Conservation (phyloP, 768 basidiomycete genomes). For the Tephrocybe sp. region DNA sequence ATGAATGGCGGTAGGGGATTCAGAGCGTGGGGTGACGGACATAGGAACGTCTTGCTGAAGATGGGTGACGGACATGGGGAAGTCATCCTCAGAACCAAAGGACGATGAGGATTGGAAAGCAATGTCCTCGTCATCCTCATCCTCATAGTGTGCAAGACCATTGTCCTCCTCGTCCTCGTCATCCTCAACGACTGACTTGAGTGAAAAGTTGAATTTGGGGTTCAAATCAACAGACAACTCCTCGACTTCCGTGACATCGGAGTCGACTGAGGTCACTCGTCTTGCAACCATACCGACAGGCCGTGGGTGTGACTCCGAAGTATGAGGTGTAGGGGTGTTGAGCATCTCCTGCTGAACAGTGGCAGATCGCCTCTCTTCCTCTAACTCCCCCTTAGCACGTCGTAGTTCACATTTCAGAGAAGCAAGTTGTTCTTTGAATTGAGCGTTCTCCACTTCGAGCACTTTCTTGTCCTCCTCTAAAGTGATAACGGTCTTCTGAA, state of each 20-base stretch:
- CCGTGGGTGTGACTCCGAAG: constrained; percentile 25
- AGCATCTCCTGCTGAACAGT: constrained; percentile 29
- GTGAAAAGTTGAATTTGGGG: constrained; percentile 39
- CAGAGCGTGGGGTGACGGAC: constrained; percentile 21
- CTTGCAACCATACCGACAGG: constrained; percentile 27
- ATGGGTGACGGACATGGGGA: constrained; percentile 28
- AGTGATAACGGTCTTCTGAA: constrained; percentile 26
- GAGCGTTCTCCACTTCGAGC: constrained; percentile 33
- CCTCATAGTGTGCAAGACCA: constrained; percentile 65
- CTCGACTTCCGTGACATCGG: constrained; percentile 68
- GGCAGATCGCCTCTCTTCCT: constrained; percentile 19
- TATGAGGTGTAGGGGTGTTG: constrained; percentile 44
- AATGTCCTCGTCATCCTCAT: constrained; percentile 59
- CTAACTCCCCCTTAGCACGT: constrained; percentile 26
- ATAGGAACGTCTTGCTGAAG: constrained; percentile 19
- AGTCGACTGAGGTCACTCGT: constrained; percentile 59
- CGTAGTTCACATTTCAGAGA: constrained; percentile 56
- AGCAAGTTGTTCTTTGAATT: constrained; percentile 28
- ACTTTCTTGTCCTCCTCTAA: constrained; percentile 28
- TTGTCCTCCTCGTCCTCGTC: constrained; percentile 49
- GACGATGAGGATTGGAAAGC: constrained; percentile 52
- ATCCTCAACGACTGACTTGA: constrained; percentile 61
- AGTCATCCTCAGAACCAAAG: constrained; percentile 51
- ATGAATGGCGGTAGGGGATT: constrained; percentile 16
- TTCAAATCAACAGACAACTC: constrained; percentile 39